Conservation (phyloP, 2,329 filamentous ascomycete species). For the Phyllosticta citrichinensis region DNA sequence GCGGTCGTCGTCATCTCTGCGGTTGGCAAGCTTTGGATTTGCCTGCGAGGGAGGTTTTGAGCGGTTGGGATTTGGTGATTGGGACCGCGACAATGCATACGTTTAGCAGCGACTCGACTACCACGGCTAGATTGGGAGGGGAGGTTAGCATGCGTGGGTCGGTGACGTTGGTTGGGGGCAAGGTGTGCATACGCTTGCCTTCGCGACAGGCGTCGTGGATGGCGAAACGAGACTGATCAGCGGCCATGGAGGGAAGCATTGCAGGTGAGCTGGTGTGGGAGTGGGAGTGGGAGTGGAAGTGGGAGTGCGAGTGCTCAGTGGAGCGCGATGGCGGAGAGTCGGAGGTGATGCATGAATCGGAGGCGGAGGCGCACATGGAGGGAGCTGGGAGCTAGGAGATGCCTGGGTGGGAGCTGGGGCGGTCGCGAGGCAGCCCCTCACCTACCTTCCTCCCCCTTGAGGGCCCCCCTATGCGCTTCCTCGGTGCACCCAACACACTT, state of each 20-base stretch:
- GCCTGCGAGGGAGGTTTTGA: constrained; percentile 41
- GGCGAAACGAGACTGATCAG: constrained; percentile 54
- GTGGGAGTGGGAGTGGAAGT: no score
- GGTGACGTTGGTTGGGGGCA: constrained; percentile 3
- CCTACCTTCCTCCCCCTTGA: no score
- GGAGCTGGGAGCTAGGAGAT: no score
- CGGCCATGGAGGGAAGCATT: constrained; percentile 1
- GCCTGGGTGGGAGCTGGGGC: background rate
- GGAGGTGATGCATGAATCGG: background rate
- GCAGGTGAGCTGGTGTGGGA: background rate
- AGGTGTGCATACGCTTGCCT: constrained; percentile 56
- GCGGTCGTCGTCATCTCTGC: constrained; percentile 75
- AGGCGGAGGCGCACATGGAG: background rate
- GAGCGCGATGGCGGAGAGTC: background rate
- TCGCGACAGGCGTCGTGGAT: constrained; percentile 82
- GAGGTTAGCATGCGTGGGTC: background rate
- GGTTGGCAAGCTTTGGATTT: constrained; percentile 66
- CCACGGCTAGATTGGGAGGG: constrained; percentile 40
- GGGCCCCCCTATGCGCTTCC: no score
- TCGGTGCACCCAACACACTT: background rate
- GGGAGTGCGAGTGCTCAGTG: no score
- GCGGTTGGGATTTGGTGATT: background rate
- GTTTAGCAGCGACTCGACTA: constrained; percentile 66
- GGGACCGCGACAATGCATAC: constrained; percentile 37
- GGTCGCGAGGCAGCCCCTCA: no score